Evolutionary conservation across 2,329 filamentous ascomycete genomes (phyloP).

Genomic region (Fusarium sp.): DNA sequence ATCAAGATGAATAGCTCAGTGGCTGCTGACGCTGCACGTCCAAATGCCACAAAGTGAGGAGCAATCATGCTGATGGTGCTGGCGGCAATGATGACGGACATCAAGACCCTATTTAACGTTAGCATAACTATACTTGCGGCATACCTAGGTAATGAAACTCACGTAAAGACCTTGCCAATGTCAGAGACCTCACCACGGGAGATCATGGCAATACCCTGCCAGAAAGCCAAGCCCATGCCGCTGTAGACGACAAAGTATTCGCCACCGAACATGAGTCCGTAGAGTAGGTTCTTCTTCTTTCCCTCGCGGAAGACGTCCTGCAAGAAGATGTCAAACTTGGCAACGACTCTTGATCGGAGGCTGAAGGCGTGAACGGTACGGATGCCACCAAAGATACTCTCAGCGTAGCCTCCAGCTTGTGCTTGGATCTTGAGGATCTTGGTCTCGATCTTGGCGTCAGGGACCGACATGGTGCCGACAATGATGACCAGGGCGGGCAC

Average conservation of each 20-base stretch:
- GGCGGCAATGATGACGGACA: constrained; percentile 52
- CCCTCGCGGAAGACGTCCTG: constrained; percentile 42
- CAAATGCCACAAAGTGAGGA: constrained; percentile 50
- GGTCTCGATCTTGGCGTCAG: constrained; percentile 38
- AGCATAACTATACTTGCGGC: neutral
- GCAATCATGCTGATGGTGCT: constrained; percentile 49
- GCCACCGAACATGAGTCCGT: constrained; percentile 1
- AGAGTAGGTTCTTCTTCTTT: neutral
- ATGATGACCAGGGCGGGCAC: constrained; percentile 41
- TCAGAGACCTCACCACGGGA: constrained; percentile 49
- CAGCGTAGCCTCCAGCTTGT: constrained; percentile 47
- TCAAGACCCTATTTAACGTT: constrained; percentile 49
- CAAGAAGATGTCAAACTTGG: constrained; percentile 51
- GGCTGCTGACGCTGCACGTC: constrained; percentile 48
- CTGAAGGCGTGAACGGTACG: constrained; percentile 56
- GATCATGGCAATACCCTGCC: constrained; percentile 55
- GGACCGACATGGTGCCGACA: constrained; percentile 40
- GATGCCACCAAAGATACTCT: constrained; percentile 49
- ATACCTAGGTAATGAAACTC: neutral
- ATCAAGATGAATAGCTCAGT: constrained; percentile 43
- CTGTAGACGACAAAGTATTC: constrained; percentile 48
- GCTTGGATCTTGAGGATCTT: constrained; percentile 47
- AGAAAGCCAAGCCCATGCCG: constrained; percentile 55
- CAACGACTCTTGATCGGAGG: constrained; percentile 50
- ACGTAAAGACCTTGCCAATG: constrained; percentile 41